A percentile compares a stretch with the other conserved stretches of the same genome.
Evolutionary conservation across 305 asterid species (phyloP).

Genomic region (Caryopteris hybrid): DNA sequence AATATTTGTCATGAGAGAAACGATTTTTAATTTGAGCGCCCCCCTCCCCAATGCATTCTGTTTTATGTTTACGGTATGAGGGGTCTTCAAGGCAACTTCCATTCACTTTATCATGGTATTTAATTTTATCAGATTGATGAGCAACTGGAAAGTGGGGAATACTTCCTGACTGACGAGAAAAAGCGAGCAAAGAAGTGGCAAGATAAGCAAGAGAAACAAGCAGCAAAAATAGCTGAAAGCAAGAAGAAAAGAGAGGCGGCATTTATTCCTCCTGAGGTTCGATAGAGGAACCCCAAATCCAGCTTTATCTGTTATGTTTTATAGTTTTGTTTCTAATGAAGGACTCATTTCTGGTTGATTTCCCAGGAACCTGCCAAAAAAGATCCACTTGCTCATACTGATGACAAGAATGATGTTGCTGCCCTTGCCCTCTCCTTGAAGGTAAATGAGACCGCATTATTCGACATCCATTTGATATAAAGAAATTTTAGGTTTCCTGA

Average conservation of each 20-base stretch:
- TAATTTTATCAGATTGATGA: constrained; percentile 55
- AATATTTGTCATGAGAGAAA: background rate
- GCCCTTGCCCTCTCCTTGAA: constrained; percentile 51
- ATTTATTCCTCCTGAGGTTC: constrained; percentile 86
- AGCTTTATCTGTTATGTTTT: background rate
- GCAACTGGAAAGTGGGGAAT: constrained; percentile 88
- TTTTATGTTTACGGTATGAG: background rate
- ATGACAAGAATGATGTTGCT: constrained; percentile 51
- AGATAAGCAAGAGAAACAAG: constrained; percentile 91
- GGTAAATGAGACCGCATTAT: constrained; percentile 31
- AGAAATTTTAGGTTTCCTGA: background rate
- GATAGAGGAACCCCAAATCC: constrained; percentile 12
- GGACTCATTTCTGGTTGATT: constrained; percentile 3
- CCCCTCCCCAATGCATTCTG: background rate
- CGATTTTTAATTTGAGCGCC: background rate
- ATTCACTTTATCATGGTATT: background rate
- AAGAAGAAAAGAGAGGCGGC: constrained; percentile 76
- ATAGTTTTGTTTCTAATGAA: background rate
- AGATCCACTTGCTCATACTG: constrained; percentile 18
- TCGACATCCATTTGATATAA: background rate
- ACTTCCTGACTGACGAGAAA: constrained; percentile 69
- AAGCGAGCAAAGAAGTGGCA: constrained; percentile 80
- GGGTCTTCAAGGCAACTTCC: background rate
- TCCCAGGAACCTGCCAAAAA: constrained; percentile 55
- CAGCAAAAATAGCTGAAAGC: constrained; percentile 63